Conservation (phyloP, 495 filamentous ascomycete species). For the Podospora pseudocomata region DNA sequence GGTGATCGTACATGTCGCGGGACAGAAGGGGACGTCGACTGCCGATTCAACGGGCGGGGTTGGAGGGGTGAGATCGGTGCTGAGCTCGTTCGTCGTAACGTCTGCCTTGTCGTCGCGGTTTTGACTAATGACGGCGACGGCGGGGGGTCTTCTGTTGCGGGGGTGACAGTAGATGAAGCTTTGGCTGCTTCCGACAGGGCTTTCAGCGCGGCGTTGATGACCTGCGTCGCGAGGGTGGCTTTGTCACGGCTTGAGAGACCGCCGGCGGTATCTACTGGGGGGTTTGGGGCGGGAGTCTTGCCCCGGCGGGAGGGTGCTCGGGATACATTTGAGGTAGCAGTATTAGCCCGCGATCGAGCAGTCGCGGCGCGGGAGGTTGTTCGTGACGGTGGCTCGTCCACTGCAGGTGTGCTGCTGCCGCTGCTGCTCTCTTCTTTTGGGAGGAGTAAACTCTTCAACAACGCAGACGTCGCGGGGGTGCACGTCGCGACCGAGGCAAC, state of each 20-base stretch:
- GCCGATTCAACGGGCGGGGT: constrained; percentile 51
- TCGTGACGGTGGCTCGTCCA: constrained; percentile 1
- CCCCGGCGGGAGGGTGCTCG: constrained; percentile 20
- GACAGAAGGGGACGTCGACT: constrained; percentile 43
- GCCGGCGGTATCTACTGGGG: constrained; percentile 12
- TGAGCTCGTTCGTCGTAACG: constrained; percentile 45
- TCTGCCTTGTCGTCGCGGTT: constrained; percentile 30
- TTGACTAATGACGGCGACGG: constrained; percentile 30
- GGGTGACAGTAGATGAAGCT: constrained; percentile 20
- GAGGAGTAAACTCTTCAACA: constrained; percentile 50
- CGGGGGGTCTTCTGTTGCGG: constrained; percentile 7
- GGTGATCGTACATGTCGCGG: constrained; percentile 31
- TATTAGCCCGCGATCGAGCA: constrained; percentile 25
- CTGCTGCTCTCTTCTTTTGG: constrained; percentile 30
- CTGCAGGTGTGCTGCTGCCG: constrained; percentile 18
- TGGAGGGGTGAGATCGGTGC: constrained; percentile 50
- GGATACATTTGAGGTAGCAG: constrained; percentile 8
- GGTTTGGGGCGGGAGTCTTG: constrained; percentile 6
- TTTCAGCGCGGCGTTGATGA: constrained; percentile 74
- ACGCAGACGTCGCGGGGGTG: constrained; percentile 44
- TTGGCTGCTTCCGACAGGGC: constrained; percentile 71
- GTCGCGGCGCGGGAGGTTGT: constrained; percentile 30
- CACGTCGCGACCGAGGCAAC: constrained; percentile 52
- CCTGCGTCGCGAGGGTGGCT: constrained; percentile 71
- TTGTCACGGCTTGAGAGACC: constrained; percentile 57